Conservation (phyloP, 441 rosid species). For the Daphne laureola region DNA sequence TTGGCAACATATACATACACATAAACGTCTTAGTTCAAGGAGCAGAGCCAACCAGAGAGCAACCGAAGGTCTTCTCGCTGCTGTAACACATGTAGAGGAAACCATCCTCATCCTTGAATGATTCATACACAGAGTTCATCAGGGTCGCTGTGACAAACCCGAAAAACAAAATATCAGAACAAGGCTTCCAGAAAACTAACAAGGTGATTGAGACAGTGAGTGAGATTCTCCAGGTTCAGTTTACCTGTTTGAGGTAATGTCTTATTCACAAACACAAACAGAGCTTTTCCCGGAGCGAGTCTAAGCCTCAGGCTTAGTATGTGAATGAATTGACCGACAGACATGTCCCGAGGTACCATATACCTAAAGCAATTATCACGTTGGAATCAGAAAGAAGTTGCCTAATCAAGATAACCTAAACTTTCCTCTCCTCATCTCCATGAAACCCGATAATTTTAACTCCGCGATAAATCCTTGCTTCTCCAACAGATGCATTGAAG, state of each 20-base stretch:
- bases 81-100: slow-evolving; percentile 88
- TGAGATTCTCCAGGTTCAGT: neutral
- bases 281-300: slow-evolving; percentile 69
- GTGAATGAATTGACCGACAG: slow-evolving; percentile 88
- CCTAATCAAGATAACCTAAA: neutral
- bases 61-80: slow-evolving; percentile 85
- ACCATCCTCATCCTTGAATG: slow-evolving; percentile 84
- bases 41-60: slow-evolving; percentile 1
- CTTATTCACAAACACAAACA: slow-evolving; percentile 74
- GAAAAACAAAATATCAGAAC: neutral
- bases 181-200: neutral
- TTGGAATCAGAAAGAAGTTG: slow-evolving; percentile 1
- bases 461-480: no score
- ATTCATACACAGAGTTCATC: slow-evolving; percentile 57
- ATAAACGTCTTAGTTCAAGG: slow-evolving; percentile 7
- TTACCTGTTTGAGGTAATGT: slow-evolving; percentile 77
- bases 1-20: neutral
- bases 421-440: no score
- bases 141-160: slow-evolving; percentile 45
- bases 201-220: neutral
- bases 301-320: slow-evolving; percentile 60
- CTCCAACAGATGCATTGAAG: no score
- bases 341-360: slow-evolving; percentile 83
- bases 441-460: no score
- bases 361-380: slow-evolving; percentile 27